Percentiles rank a stretch among this genome's conserved stretches.
Conservation (phyloP, 2,329 filamentous ascomycete species). For the Hymenoscyphus fraxineus region DNA sequence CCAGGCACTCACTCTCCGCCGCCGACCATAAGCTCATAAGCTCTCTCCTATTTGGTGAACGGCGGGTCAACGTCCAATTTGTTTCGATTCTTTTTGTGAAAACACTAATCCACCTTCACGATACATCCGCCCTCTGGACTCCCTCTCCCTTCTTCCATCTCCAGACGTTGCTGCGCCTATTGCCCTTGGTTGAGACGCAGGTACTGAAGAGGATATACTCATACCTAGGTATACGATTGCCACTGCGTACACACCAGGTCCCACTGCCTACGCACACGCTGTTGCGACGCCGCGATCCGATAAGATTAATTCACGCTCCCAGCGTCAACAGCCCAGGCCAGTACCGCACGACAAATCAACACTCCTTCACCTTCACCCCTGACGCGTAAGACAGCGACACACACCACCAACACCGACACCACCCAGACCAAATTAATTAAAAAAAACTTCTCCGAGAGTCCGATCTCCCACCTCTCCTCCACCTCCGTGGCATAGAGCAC, state of each 20-base stretch:
- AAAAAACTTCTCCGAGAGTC: background rate
- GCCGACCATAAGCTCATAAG: background rate
- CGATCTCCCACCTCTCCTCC: background rate
- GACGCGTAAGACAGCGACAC: conserved; percentile 6
- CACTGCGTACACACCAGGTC: too few species aligned
- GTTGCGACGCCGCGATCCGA: background rate
- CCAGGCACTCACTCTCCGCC: too few species aligned
- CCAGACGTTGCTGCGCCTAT: background rate
- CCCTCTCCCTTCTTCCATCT: background rate
- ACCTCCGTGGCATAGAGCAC: conserved; percentile 4
- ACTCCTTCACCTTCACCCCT: conserved; percentile 1
- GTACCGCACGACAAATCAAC: conserved; percentile 9
- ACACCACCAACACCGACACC: too few species aligned
- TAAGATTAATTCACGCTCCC: background rate
- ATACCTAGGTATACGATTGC: too few species aligned
- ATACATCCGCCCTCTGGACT: background rate
- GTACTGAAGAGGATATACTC: too few species aligned
- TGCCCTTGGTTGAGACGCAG: too few species aligned
- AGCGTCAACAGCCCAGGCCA: conserved; percentile 2
- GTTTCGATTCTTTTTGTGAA: background rate
- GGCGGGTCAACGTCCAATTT: background rate
- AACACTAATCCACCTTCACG: background rate
- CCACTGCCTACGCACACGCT: background rate
- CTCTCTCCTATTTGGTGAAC: background rate
- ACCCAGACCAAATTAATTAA: background rate